A percentile compares a stretch with the other conserved stretches of the same genome.
Evolutionary conservation across 2,329 filamentous ascomycete genomes (phyloP).

Genomic region (Ceratocystis cacaofunesta): DNA sequence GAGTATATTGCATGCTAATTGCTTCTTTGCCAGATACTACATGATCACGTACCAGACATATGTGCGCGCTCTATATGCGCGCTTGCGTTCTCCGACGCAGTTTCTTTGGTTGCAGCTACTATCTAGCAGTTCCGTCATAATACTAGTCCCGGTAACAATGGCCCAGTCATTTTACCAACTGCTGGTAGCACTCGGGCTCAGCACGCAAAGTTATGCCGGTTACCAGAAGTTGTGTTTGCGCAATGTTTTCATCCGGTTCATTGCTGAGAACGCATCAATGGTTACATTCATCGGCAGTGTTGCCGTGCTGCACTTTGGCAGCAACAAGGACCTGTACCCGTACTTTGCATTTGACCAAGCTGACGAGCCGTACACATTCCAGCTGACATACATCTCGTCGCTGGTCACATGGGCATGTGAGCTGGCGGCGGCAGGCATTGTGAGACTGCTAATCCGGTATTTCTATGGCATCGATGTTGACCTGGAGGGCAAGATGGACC

Average conservation of each 20-base stretch:
- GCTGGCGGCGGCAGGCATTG: conserved; percentile 44
- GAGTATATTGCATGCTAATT: not conserved
- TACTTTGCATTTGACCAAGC: conserved; percentile 50
- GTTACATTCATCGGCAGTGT: conserved; percentile 51
- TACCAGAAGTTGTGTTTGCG: conserved; percentile 53
- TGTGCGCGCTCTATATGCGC: conserved; percentile 52
- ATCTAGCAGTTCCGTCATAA: conserved; percentile 47
- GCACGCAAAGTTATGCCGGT: conserved; percentile 42
- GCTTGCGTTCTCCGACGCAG: conserved; percentile 48
- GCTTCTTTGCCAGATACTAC: conserved; percentile 36
- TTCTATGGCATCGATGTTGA: conserved; percentile 49
- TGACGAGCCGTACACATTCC: conserved; percentile 42
- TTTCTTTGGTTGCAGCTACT: conserved; percentile 51
- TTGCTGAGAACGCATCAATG: conserved; percentile 55
- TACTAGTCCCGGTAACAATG: conserved; percentile 50
- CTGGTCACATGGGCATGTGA: conserved; percentile 53
- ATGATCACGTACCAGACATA: conserved; percentile 58
- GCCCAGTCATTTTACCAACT: conserved; percentile 42
- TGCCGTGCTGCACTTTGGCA: conserved; percentile 49
- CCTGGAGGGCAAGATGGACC: conserved; percentile 47
- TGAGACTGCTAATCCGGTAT: conserved; percentile 41
- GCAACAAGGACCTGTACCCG: conserved; percentile 53
- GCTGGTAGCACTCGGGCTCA: conserved; percentile 39
- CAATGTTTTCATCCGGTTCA: conserved; percentile 51
- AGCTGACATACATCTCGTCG: conserved; percentile 48